A percentile compares a stretch with the other conserved stretches of the same genome.
These are phyloP conservation scores for Aspergillus hiratsukae DNA, from an alignment of 2,329 filamentous ascomycete genomes.

Conservation along the genomic window DNA sequence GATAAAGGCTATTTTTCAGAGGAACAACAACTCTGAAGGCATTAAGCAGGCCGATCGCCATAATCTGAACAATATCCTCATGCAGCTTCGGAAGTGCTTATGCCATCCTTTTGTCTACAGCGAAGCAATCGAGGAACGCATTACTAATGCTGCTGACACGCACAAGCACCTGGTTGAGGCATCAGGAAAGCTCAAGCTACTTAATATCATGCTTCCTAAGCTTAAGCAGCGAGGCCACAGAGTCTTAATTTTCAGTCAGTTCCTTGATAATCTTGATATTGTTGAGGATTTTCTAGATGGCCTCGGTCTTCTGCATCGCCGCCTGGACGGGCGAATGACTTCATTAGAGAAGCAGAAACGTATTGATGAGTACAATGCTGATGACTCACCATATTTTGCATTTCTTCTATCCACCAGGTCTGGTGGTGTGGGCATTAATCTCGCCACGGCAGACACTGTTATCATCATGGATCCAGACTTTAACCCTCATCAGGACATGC, in stretches of 20 bases:
- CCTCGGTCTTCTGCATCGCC: constrained; percentile 66
- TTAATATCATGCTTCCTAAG: constrained; percentile 83
- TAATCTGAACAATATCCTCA: constrained; percentile 86
- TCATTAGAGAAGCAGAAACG: constrained; percentile 87
- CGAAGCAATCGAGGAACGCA: constrained; percentile 78
- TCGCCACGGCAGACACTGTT: constrained; percentile 94
- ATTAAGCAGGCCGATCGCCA: constrained; percentile 68
- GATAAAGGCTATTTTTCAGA: constrained; percentile 76
- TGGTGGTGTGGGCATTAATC: constrained; percentile 94
- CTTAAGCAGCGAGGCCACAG: constrained; percentile 80
- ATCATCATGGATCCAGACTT: constrained; percentile 97
- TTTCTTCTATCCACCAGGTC: constrained; percentile 92
- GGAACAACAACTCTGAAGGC: constrained; percentile 49
- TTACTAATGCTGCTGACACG: constrained; percentile 55
- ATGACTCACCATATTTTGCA: constrained; percentile 75
- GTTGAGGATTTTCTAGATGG: constrained; percentile 86
- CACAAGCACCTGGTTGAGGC: constrained; percentile 86
- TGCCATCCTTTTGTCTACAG: constrained; percentile 97
- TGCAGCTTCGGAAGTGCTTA: constrained; percentile 90
- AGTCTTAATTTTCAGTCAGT: constrained; percentile 94
- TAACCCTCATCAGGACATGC: constrained; percentile 96
- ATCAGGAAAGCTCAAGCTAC: constrained; percentile 78
- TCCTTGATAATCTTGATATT: constrained; percentile 79
- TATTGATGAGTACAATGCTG: constrained; percentile 90
- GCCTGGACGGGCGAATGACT: constrained; percentile 79